Base-by-base conservation (phyloP, 1,284 basidiomycete species). In the Rhodotorula sp. region DNA sequence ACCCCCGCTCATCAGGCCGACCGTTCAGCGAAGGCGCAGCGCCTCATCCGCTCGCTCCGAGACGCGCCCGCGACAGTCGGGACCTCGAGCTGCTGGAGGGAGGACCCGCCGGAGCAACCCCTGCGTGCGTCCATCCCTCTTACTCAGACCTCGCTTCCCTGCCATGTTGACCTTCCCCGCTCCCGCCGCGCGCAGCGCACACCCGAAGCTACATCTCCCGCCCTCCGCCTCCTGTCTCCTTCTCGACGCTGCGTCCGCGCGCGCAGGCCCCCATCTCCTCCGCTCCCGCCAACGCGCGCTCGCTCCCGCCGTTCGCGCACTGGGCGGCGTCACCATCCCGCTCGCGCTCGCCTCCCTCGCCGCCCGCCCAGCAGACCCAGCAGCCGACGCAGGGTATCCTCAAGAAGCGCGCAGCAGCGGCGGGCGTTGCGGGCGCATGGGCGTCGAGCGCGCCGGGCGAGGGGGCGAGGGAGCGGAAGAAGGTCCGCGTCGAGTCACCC, bases 401-500 rank as follows among this genome's bases (percentile, higher is more conserved):
- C 48, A 57, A 37, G n/a, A 22, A 22, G 25, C 46, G 27, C 48
- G 13, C 15, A 12, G 1, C 9, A 36, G 12, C 46, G 39, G 12
- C 37, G 9, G 51, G 32, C 51, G 25, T 39, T 44, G 51, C 41
- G 8, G 51, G 34, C 17, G 39, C 15, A 1, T 44, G 46, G 64
- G 39, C 37, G 32, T 12, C 13, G n/a, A 10, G 29, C 27, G 19
- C 22, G 34, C n/a, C 32, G 3, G n/a, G 2, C 10, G 15, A 44
- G 3, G n/a, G 25, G n/a, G n/a, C n/a, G 7, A 17, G 36, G n/a
- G 39, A 36, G 46, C 32, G 50, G 39, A 65, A 65, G 60, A 68
- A 68, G 37, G 37, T 71, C 4, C 53, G 70, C 54, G 55, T 71
- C 22, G 70, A 71, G 48, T 54, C 39, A 10, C 70, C 70, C 12